Conservation (phyloP, 371 early-diverging fungal genomes). For the Rhizopus arrhizus region DNA sequence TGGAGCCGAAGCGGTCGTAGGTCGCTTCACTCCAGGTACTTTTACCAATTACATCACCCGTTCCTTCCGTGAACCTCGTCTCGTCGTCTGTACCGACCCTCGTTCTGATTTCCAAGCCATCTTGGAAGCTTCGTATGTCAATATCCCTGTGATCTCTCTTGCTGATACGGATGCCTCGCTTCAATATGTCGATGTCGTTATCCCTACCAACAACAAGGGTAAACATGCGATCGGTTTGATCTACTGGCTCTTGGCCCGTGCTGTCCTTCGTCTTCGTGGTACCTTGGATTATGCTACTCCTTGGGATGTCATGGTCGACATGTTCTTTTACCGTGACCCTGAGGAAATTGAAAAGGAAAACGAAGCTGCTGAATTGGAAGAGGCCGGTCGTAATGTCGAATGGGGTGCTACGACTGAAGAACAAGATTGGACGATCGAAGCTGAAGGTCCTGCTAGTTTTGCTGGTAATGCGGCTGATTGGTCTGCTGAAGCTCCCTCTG, state of each 20-base stretch:
- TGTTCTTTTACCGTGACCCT: constrained; percentile 96
- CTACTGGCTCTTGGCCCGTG: constrained; percentile 96
- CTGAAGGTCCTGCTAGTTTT: constrained; percentile 38
- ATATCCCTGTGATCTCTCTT: constrained; percentile 99
- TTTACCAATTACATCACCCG: constrained; percentile 99
- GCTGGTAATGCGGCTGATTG: constrained; percentile 51
- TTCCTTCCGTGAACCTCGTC: constrained; percentile 97
- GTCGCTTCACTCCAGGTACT: constrained; percentile 99
- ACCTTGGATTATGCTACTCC: constrained; percentile 76
- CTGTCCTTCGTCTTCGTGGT: constrained; percentile 97
- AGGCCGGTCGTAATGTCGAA: constrained; percentile 27
- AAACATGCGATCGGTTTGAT: constrained; percentile 97
- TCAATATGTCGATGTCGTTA: constrained; percentile 95
- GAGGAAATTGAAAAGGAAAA: constrained; percentile 94
- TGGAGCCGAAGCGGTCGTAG: constrained; percentile 97
- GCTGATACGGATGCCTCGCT: constrained; percentile 97
- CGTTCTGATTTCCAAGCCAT: constrained; percentile 98
- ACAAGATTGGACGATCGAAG: constrained; percentile 52
- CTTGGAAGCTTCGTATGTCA: constrained; percentile 97
- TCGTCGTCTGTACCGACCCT: constrained; percentile 98
- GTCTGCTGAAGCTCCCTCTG: constrained; percentile 31
- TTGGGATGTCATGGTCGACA: constrained; percentile 96
- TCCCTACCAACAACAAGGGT: constrained; percentile 99
- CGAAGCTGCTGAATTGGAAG: constrained; percentile 44
- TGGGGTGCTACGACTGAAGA: constrained; percentile 37